Base-by-base conservation (phyloP, 2,329 filamentous ascomycete species). In the Penicillium crustosum region DNA sequence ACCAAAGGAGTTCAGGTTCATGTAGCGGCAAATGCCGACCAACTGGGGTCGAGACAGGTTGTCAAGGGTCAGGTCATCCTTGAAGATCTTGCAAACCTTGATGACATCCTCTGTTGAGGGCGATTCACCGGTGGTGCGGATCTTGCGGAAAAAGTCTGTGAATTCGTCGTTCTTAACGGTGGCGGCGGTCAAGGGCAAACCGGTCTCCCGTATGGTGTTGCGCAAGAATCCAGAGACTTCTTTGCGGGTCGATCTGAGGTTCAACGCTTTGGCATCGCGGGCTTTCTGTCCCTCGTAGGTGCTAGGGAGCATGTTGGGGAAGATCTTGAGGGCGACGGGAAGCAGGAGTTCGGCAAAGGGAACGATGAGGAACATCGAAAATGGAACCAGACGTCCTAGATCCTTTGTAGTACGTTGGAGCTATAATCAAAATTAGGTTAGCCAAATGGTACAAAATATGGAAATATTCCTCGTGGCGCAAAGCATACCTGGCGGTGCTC, bases 11-110 rank as follows among this genome's bases (percentile, higher is more conserved):
- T 93, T 94, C 56, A 99, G 85, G 78, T 95, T 97, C 88, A 99
- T 93, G 81, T 99, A 99, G 61, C 91, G 89, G 83, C 94, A 97
- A 84, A 97, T 99, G 55, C 90, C 96, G 31, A 99, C 93, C 51
- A 99, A 82, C 78, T 99, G 94, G 17, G 94, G 94, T 62, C 94
- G 86, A 19, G 93, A 97, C 64, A 99, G 80, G 78, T 99, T 99
- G 85, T 99, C 94, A 33, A 99, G 83, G 0, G 94, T 99, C 69
- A 99, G 75, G 75, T 99, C 94, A 73, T 99, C 94, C 76, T 94
- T 95, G 86, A 99, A 99, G 64, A 96, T 89, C 83, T 97, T 95
- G 86, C 94, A 97, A 62, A 99, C 93, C 78, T 94, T 96, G 82
- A 99, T 96, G 62, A 99, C 91, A 72, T 99, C 94, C 65, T 93